phyloP scores from a whole-genome alignment of 192 early-diverging fungal genomes.

The Coemansia sp. region DNA sequence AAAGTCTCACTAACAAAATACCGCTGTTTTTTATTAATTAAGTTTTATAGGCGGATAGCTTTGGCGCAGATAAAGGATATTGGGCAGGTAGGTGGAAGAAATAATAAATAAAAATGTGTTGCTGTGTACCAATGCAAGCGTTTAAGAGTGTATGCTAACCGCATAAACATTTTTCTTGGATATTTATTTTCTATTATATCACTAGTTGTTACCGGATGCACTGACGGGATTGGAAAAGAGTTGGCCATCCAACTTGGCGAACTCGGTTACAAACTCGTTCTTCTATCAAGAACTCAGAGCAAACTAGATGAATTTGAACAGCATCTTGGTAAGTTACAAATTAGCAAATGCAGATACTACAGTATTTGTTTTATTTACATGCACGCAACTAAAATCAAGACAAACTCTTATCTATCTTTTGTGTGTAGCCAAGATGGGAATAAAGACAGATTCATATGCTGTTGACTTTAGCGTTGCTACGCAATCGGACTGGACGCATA shows the following conservation, averaged over 20 bases:
- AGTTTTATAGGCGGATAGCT: slow-evolving; percentile 33
- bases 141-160: neutral
- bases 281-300: slow-evolving; percentile 76
- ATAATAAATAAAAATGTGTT: neutral
- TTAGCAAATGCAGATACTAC: too few species aligned
- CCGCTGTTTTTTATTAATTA: neutral
- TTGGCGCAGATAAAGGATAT: slow-evolving; percentile 47
- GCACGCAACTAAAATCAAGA: too few species aligned
- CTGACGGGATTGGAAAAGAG: slow-evolving; percentile 95
- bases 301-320: slow-evolving; percentile 74
- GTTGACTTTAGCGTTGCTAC: slow-evolving; percentile 44
- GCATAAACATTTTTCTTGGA: neutral
- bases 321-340: slow-evolving; percentile 52
- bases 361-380: too few species aligned
- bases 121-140: too few species aligned
- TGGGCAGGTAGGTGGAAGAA: slow-evolving; percentile 51
- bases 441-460: slow-evolving; percentile 34
- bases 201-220: slow-evolving; percentile 87
- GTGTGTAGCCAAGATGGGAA: slow-evolving; percentile 28
- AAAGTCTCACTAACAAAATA: too few species aligned
- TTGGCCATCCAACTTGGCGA: slow-evolving; percentile 86
- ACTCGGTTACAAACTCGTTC: slow-evolving; percentile 76
- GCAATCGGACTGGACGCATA: slow-evolving; percentile 25
- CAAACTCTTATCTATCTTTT: neutral
- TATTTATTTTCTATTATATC: neutral